Base-by-base conservation (phyloP, 2,329 filamentous ascomycete species). In the Penicillium brevicompactum region DNA sequence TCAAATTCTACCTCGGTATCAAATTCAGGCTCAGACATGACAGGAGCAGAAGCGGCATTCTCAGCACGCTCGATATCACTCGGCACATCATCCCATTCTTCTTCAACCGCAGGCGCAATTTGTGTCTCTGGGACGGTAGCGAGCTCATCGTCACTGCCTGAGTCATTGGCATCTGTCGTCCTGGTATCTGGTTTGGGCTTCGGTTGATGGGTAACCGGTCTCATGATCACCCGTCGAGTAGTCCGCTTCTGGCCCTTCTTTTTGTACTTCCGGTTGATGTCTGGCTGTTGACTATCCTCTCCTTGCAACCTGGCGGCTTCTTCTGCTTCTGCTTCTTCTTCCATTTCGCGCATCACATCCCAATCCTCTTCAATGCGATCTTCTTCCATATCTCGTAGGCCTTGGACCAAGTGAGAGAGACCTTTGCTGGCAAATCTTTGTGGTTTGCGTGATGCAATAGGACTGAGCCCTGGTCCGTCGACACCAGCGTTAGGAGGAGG, bases 241-340 rank as follows among this genome's bases (percentile, higher is more conserved):
- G 76, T 79, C 45, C 78, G 70, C 59, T 81, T 81, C 58, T 80
- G 78, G 2, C 77, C 78, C 60, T 76, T 79, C 67, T 80, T 80
- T 64, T 78, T 80, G 65, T 70, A 78, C n/a, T 55, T 49, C 5
- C 42, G 34, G n/a, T 59, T 54, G 10, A 51, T 24, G 3, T 43
- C 60, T 5, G 55, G 48, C 0, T 54, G 49, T 48, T 79, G 76
- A 40, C 71, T 76, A 56, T 79, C 73, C 13, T 67, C 62, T 5
- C 75, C 68, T 14, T 73, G 63, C 11, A 72, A 62, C 27, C 66
- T 62, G 31, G 67, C 49, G 3, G 61, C 68, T n/a, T 61, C 59
- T 51, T 68, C 65, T 3, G 62, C 68, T 14, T 61, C 59, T 43
- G 67, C 66, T 13, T 73, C 71, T 4, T 60, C 70, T 61, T 80